These are phyloP conservation scores for Mycena chlorophos DNA, from an alignment of 768 basidiomycete species.

Conservation along the genomic window DNA sequence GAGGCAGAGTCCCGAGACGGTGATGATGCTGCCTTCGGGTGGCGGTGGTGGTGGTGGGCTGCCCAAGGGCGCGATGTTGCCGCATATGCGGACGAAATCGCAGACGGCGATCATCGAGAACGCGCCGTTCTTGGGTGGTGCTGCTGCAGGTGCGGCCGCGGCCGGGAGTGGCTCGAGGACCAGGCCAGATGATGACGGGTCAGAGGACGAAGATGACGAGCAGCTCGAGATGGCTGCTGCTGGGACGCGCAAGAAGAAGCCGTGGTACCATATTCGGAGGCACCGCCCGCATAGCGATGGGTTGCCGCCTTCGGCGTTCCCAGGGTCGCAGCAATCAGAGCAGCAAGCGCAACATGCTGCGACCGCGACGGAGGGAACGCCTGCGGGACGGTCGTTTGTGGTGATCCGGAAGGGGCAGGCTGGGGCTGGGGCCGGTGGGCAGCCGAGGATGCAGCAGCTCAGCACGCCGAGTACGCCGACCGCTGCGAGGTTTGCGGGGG, in stretches of 20 bases:
- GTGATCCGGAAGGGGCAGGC: constrained; percentile 63
- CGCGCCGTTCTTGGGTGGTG: constrained; percentile 36
- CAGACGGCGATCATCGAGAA: constrained; percentile 86
- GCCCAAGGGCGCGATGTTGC: constrained; percentile 67
- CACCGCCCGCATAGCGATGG: constrained; percentile 63
- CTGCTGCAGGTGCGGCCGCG: constrained; percentile 11
- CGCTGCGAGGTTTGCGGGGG: constrained; percentile 10
- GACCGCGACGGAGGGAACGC: constrained; percentile 33
- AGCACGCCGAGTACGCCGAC: constrained; percentile 33
- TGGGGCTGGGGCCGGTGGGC: too few relatives aligned
- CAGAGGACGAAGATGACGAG: constrained; percentile 44
- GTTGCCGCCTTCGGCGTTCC: constrained; percentile 30
- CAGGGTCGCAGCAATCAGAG: constrained; percentile 33
- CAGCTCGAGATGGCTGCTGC: constrained; percentile 39
- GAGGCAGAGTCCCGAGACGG: constrained; percentile 36
- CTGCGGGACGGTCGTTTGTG: constrained; percentile 60
- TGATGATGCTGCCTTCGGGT: constrained; percentile 15
- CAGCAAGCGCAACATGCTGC: constrained; percentile 40
- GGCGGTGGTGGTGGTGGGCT: constrained; percentile 19
- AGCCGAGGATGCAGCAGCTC: constrained; percentile 35
- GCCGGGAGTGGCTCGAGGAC: constrained; percentile 17
- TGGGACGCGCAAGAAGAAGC: constrained; percentile 54
- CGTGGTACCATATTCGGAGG: constrained; percentile 68
- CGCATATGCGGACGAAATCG: constrained; percentile 73
- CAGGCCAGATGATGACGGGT: constrained; percentile 16